Percentiles rank a stretch among this genome's conserved stretches.
Conservation (phyloP, 371 early-diverging fungal genomes). For the Apophysomyces elegans region DNA sequence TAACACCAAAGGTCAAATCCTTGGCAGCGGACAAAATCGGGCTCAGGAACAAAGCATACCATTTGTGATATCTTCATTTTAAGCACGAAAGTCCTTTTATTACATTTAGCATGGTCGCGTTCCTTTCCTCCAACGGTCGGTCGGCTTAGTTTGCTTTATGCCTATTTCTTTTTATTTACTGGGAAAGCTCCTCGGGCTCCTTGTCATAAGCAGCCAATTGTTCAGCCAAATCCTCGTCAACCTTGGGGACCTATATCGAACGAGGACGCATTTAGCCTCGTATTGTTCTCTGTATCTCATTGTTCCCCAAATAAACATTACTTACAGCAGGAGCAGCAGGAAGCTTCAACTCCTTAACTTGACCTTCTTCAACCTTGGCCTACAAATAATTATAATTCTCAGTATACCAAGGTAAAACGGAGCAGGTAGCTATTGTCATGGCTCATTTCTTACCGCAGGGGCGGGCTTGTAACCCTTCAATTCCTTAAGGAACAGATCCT, state of each 20-base stretch:
- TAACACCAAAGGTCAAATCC: background rate
- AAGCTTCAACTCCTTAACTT: conserved; percentile 57
- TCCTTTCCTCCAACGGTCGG: background rate
- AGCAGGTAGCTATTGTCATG: background rate
- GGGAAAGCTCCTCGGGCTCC: conserved; percentile 48
- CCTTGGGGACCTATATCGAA: conserved; percentile 41
- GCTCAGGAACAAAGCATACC: conserved; percentile 7
- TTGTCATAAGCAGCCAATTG: conserved; percentile 54
- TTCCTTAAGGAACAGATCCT: conserved; percentile 56
- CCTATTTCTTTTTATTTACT: conserved; percentile 26
- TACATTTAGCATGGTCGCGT: background rate
- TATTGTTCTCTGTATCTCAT: background rate
- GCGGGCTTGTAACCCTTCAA: conserved; percentile 59
- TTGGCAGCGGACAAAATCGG: background rate
- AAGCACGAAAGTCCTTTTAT: background rate
- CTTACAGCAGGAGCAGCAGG: conserved; percentile 55
- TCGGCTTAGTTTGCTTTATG: no score
- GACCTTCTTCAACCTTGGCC: conserved; percentile 45
- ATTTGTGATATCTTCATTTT: background rate
- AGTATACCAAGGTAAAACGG: background rate
- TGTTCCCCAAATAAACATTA: background rate
- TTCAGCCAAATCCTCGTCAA: conserved; percentile 48
- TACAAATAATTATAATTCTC: background rate
- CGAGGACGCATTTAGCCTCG: background rate
- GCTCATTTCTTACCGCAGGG: conserved; percentile 38